Evolutionary conservation across 352 stramenopile genomes (phyloP).

Genomic region (Pythium rhizo-oryzae): DNA sequence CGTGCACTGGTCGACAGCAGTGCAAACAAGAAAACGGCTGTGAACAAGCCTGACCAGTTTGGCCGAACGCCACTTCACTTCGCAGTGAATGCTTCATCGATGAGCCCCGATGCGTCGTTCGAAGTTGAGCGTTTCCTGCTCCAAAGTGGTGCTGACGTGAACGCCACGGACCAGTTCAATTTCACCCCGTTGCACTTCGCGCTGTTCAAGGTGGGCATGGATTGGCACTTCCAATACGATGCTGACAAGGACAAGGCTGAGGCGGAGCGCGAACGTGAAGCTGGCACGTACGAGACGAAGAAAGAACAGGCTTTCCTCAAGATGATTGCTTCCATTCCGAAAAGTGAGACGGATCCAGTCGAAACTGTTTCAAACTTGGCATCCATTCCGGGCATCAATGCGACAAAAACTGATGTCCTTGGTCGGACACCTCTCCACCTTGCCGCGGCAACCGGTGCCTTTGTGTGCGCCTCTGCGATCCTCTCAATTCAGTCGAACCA

Average conservation of each 20-base stretch:
- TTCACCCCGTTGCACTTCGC: conserved; percentile 69
- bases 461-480: conserved; percentile 74
- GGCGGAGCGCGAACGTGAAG: conserved; percentile 36
- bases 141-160: conserved; percentile 51
- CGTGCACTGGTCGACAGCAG: conserved; percentile 45
- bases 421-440: conserved; percentile 67
- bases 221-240: conserved; percentile 68
- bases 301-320: conserved; percentile 49
- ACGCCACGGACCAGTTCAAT: conserved; percentile 59
- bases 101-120: conserved; percentile 77
- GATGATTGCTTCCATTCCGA: conserved; percentile 44
- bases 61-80: conserved; percentile 71
- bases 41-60: conserved; percentile 56
- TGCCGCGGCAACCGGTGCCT: conserved; percentile 69
- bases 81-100: conserved; percentile 65
- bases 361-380: conserved; percentile 77
- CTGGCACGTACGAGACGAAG: conserved; percentile 51
- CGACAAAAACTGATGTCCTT: conserved; percentile 44
- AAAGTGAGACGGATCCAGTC: conserved; percentile 59
- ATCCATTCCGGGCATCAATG: conserved; percentile 46
- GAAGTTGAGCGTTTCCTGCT: conserved; percentile 76
- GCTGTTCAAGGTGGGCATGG: conserved; percentile 64
- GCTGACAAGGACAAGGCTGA: conserved; percentile 26
- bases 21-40: conserved; percentile 36
- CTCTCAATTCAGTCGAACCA: conserved; percentile 36